Conservation (phyloP, 352 stramenopile genomes). For the Globisporangium echinulatum region DNA sequence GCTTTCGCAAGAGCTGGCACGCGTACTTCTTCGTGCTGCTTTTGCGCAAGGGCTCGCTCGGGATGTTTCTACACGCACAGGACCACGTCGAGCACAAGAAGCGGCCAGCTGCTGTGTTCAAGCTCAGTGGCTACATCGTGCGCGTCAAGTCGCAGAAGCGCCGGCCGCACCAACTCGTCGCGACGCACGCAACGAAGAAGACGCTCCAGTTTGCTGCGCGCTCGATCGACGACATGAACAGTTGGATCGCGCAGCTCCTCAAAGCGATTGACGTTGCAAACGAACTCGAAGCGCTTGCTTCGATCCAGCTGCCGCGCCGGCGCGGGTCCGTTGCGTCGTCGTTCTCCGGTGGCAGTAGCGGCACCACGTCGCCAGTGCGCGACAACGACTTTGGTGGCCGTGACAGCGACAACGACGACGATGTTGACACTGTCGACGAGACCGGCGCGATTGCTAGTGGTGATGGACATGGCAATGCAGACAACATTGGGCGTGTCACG, state of each 20-base stretch:
- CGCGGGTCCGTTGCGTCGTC: not conserved
- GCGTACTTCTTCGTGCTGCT: conserved; percentile 60
- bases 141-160: conserved; percentile 62
- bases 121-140: conserved; percentile 60
- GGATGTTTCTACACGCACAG: conserved; percentile 49
- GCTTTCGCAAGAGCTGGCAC: conserved; percentile 61
- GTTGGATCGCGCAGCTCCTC: conserved; percentile 54
- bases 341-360: too few species aligned
- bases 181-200: conserved; percentile 54
- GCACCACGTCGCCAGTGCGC: not conserved
- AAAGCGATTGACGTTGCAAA: conserved; percentile 56
- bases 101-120: conserved; percentile 51
- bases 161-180: conserved; percentile 54
- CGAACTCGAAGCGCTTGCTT: conserved; percentile 29
- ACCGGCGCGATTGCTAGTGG: too few species aligned
- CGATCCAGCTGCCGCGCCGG: conserved; percentile 1
- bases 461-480: too few species aligned
- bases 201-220: conserved; percentile 44
- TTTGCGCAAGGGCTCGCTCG: conserved; percentile 61
- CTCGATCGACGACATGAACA: conserved; percentile 65
- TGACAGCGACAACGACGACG: not conserved
- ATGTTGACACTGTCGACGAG: not conserved
- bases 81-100: conserved; percentile 37
- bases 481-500: too few species aligned
- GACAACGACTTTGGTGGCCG: conserved; percentile 14